Base-by-base conservation (phyloP, 2,329 filamentous ascomycete species). In the Macroventuria anomochaeta region DNA sequence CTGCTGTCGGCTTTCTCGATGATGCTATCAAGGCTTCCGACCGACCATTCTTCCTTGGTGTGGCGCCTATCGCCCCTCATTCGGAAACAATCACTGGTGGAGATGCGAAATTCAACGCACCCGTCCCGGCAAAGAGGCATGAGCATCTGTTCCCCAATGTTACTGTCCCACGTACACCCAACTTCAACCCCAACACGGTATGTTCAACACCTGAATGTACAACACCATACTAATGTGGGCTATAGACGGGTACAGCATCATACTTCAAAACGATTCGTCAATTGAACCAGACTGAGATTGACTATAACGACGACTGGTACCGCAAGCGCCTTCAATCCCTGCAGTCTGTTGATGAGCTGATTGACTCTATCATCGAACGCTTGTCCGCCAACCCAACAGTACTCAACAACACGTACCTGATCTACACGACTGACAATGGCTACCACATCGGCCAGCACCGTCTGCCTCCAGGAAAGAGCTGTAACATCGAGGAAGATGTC, bases 51-150 rank as follows among this genome's bases (percentile, higher is more conserved):
- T 90, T 91, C 65, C 68, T 91, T 3, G 81, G 80, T 0, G 78
- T 89, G 7, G 84, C 88, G 0, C 88, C 88, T 0, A 80, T 87
- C 5, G 87, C 84, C 0, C 88, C 88, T 0, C 88, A 91, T 62
- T 65, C 53, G 56, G 68, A 65, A 59, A 70, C 36, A 53, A 59
- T 18, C 11, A 53, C 48, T 5, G 40, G 43, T 3, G 43, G 39
- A 0, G 31, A 48, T 15, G 41, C 38, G 3, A 53, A 57, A 0
- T 79, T 83, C 65, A 75, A 77, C 5, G 77, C 77, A 85, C 85
- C 86, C 0, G 77, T 88, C 13, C 80, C 87, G 0, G 80, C 85
- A 0, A 76, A 84, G 34, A 78, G 87, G 36, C 87, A 91, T 57
- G 76, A 79, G 33, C 72, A 87, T 64, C 77, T 90, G 0, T 91